phyloP scores from a whole-genome alignment of 768 basidiomycete species.

The Termitomyces eurrhizus region DNA sequence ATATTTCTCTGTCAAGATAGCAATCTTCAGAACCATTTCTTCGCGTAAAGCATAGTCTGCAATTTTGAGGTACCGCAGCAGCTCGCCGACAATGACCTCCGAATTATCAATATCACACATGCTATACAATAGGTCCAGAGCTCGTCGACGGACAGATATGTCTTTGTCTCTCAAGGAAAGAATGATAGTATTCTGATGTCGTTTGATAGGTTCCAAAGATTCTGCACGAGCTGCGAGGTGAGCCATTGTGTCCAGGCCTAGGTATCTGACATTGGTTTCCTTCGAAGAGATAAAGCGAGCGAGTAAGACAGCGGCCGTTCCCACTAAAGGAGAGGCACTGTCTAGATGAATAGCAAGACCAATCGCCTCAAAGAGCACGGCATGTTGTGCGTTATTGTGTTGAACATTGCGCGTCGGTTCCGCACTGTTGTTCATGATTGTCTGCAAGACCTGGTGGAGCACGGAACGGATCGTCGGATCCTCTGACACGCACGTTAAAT shows the following conservation, averaged over 20 bases:
- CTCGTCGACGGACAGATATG: slow-evolving; percentile 91
- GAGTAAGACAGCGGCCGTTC: slow-evolving; percentile 83
- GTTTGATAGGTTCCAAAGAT: slow-evolving; percentile 88
- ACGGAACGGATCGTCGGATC: slow-evolving; percentile 76
- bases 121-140: slow-evolving; percentile 93
- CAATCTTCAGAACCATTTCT: slow-evolving; percentile 99
- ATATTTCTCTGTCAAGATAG: slow-evolving; percentile 98
- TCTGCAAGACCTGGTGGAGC: slow-evolving; percentile 80
- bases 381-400: slow-evolving; percentile 98
- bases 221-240: slow-evolving; percentile 94
- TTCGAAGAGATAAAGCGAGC: slow-evolving; percentile 97
- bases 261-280: slow-evolving; percentile 97
- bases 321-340: slow-evolving; percentile 83
- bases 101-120: slow-evolving; percentile 99
- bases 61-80: slow-evolving; percentile 89
- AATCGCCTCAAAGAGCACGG: slow-evolving; percentile 98
- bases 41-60: slow-evolving; percentile 96
- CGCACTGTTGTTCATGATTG: slow-evolving; percentile 86
- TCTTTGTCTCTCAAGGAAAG: slow-evolving; percentile 94
- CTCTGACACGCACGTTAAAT: slow-evolving; percentile 41
- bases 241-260: slow-evolving; percentile 97
- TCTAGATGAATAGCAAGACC: slow-evolving; percentile 94
- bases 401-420: slow-evolving; percentile 94
- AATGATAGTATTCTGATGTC: slow-evolving; percentile 94
- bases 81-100: slow-evolving; percentile 92